Conservation (phyloP, 225 moss, liverwort and hornwort species). For the Antitrichia curtipendula region DNA sequence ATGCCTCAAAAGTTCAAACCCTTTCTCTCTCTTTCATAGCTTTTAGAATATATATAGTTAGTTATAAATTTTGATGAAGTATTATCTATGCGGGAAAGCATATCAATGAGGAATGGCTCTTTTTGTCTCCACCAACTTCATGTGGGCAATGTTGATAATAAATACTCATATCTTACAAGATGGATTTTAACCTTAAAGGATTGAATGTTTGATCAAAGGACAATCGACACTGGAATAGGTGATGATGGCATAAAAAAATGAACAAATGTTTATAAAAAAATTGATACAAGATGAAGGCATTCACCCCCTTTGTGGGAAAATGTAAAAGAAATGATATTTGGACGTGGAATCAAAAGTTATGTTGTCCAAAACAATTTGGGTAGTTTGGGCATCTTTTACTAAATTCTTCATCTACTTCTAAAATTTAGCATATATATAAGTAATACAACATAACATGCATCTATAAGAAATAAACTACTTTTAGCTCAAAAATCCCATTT, state of each 20-base stretch:
- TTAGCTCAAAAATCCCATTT: not conserved
- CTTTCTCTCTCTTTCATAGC: too few species aligned
- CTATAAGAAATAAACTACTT: too few species aligned
- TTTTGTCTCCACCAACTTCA: too few species aligned
- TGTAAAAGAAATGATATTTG: too few species aligned
- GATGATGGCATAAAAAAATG: not conserved
- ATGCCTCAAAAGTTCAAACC: too few species aligned
- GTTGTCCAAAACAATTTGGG: rapidly evolving
- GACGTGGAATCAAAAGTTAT: not conserved
- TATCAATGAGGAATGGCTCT: too few species aligned
- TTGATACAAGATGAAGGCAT: not conserved
- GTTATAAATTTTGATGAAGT: too few species aligned
- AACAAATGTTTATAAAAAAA: not conserved
- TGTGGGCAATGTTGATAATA: not conserved
- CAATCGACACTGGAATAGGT: too few species aligned
- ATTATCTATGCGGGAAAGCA: too few species aligned
- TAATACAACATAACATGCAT: not conserved
- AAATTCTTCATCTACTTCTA: not conserved
- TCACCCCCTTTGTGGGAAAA: rapidly evolving
- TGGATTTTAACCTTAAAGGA: rapidly evolving
- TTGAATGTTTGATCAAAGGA: rapidly evolving
- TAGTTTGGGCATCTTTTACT: not conserved
- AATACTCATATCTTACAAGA: rapidly evolving
- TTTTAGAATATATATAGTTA: too few species aligned
- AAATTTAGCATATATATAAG: not conserved